Conservation (phyloP, 1,139 yeast genomes). For the Pneumocystis jirovecii region DNA sequence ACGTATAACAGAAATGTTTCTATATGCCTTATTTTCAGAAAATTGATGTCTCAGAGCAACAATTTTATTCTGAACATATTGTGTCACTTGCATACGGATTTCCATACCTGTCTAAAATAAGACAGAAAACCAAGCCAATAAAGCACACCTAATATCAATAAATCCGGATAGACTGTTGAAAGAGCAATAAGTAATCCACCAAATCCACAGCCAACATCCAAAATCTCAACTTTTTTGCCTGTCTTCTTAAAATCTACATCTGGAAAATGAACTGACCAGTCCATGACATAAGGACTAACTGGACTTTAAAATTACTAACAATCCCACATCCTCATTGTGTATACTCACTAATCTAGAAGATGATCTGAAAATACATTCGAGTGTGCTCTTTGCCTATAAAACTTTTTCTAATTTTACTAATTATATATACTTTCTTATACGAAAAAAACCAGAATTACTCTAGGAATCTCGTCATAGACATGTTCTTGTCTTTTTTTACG, state of each 20-base stretch:
- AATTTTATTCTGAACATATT: constrained; percentile 89
- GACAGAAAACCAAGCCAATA: background rate
- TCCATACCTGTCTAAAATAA: constrained; percentile 59
- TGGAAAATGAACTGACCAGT: constrained; percentile 72
- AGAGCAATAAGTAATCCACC: constrained; percentile 80
- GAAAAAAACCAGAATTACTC: background rate
- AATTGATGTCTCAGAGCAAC: constrained; percentile 59
- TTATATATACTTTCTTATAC: background rate
- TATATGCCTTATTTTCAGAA: constrained; percentile 32
- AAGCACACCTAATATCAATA: constrained; percentile 37
- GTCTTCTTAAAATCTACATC: constrained; percentile 26
- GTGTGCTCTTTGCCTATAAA: constrained; percentile 92
- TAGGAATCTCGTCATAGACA: background rate
- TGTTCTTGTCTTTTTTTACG: background rate
- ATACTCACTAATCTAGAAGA: constrained; percentile 48
- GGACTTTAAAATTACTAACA: constrained; percentile 30
- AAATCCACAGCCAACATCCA: constrained; percentile 96
- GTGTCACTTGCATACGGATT: constrained; percentile 92
- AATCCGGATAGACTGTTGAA: constrained; percentile 61
- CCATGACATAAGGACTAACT: constrained; percentile 61
- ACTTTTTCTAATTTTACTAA: constrained; percentile 42
- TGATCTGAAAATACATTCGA: constrained; percentile 97
- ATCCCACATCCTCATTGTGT: background rate
- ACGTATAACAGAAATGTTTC: constrained; percentile 76
- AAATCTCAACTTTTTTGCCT: constrained; percentile 56